Conservation (phyloP, 768 basidiomycete species). For the Termitomyces sp. region DNA sequence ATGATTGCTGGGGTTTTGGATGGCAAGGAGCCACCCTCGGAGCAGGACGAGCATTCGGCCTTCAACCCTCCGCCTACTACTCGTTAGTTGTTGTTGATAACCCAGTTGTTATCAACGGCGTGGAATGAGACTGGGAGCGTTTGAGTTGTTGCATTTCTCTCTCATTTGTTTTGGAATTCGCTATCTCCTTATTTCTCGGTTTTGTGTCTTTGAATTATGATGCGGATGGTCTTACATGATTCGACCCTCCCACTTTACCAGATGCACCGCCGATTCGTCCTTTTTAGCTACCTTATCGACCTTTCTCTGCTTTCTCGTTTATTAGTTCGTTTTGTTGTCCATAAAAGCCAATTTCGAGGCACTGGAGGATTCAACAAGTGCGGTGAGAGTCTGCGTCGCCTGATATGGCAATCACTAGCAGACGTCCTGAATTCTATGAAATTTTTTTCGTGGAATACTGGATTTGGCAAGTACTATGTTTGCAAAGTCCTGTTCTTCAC, state of each 20-base stretch:
- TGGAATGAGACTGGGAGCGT: background rate
- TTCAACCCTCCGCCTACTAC: conserved; percentile 14
- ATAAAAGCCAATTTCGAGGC: background rate
- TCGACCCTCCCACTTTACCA: background rate
- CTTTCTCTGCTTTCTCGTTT: conserved; percentile 1
- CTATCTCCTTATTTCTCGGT: background rate
- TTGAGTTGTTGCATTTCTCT: background rate
- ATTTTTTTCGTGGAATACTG: background rate
- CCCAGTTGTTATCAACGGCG: background rate
- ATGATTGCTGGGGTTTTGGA: conserved; percentile 93
- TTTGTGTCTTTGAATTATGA: background rate
- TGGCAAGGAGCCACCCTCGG: conserved; percentile 39
- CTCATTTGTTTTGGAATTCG: conserved; percentile 1
- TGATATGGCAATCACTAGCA: background rate
- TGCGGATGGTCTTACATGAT: background rate
- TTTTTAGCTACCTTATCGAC: background rate
- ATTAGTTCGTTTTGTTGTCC: background rate
- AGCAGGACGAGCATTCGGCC: conserved; percentile 35
- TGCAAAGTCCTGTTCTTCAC: background rate
- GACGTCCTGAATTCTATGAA: background rate
- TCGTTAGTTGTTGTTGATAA: background rate
- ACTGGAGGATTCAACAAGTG: background rate
- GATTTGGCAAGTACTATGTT: background rate
- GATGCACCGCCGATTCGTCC: background rate
- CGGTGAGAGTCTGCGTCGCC: background rate